A percentile compares a stretch with the other conserved stretches of the same genome.
phyloP scores from a whole-genome alignment of 305 asterid species.

The Solanum hybrid region DNA sequence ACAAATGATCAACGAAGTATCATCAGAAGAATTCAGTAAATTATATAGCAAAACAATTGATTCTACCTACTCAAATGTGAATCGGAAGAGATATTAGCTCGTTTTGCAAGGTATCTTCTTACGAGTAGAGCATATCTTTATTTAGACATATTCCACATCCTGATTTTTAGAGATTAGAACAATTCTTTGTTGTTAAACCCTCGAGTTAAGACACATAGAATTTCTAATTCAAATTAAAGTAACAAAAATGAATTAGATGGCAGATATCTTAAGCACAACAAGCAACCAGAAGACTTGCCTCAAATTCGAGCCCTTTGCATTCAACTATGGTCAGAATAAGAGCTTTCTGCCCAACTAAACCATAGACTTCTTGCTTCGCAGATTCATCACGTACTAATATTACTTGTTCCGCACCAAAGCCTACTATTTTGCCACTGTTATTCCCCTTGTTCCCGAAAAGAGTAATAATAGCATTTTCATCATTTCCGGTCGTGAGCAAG shows the following conservation, averaged over 20 bases:
- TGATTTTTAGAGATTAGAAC: neutral
- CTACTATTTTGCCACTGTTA: constrained; percentile 33
- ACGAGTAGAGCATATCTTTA: neutral
- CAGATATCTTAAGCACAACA: neutral
- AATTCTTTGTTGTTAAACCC: neutral
- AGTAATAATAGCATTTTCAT: constrained; percentile 42
- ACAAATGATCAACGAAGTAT: neutral
- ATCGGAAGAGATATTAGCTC: neutral
- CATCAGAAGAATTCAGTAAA: neutral
- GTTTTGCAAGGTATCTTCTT: neutral
- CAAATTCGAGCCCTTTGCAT: constrained; percentile 74
- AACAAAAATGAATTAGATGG: neutral
- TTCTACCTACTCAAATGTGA: neutral
- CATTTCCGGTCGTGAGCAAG: constrained; percentile 42
- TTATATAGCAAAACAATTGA: neutral
- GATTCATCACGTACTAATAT: constrained; percentile 51
- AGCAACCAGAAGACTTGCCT: constrained; percentile 21
- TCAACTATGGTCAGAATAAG: constrained; percentile 54
- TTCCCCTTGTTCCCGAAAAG: constrained; percentile 37
- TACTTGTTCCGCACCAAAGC: constrained; percentile 72
- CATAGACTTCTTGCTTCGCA: constrained; percentile 30
- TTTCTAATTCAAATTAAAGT: neutral
- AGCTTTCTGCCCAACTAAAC: constrained; percentile 42
- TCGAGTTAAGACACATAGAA: neutral
- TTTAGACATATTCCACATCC: neutral